Base-by-base conservation (phyloP, 163 green algal genomes). In the Volvox carteri region DNA sequence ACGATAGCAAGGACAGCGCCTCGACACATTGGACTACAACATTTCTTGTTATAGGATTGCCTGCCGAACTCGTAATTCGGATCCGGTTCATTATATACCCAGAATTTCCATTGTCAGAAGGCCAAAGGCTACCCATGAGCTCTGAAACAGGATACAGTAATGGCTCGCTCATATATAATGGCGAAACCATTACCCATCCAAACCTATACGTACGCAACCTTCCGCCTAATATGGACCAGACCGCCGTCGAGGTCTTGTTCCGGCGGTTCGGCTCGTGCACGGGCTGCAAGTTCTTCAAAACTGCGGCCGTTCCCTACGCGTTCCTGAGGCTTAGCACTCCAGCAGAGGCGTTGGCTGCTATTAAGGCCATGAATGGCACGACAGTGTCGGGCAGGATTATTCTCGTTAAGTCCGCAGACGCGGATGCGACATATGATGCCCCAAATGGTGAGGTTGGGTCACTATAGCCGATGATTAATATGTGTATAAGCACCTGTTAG, bases 231-330 rank as follows among this genome's bases (percentile, higher is more conserved):
- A 67, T 74, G 67, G 70, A 88, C 19, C 83, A 88, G 50, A 80
- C 83, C 0, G 68, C 37, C 4, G 83, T 88, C 0, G 83, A 88
- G n/a, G 67, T 67, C 9, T 18, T 88, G 50, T 88, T 88, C 37
- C 46, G 83, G 50, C 67, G 46, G 1, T 88, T 83, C 44, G 83
- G 83, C 2, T 5, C 35, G 7, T 39, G 77, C 14, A 81, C 68
- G 25, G 83, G 67, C 35, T 88, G 83, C 50, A 88, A 88, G 48
- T 73, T 83, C 83, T 88, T 88, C 83, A 75, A 81, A 28, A 81
- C 83, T 19, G 35, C 67, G 19, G 9, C 67, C 6, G 50, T 81
- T 4, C 83, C 83, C 4, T 88, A 88, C 50, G 67, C 83, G 3
- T 88, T 88, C 28, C 4, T 88, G 18, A 28, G 68, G 23, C 35